These are phyloP conservation scores for Blastobotrys parvus DNA, from an alignment of 805 yeast species.

Conservation along the genomic window DNA sequence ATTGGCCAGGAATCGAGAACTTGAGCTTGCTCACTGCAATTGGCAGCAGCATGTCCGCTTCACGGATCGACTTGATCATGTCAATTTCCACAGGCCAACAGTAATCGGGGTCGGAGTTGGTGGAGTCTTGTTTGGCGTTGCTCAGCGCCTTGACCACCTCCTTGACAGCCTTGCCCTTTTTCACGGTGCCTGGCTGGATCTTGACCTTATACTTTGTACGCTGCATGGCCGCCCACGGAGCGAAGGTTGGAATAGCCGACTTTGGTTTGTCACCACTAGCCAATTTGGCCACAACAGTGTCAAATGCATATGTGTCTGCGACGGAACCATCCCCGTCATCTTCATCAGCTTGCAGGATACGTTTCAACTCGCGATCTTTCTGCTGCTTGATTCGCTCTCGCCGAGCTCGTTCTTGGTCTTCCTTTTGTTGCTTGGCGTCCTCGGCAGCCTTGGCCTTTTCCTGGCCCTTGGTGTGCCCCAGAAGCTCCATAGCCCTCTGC, in stretches of 20 bases:
- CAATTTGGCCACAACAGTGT: slow-evolving; percentile 27
- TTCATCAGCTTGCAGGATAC: slow-evolving; percentile 29
- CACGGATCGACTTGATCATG: slow-evolving; percentile 45
- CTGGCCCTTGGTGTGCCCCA: slow-evolving; percentile 70
- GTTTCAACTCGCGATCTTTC: slow-evolving; percentile 37
- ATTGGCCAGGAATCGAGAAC: slow-evolving; percentile 27
- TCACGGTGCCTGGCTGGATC: slow-evolving; percentile 67
- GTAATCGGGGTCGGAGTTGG: slow-evolving; percentile 39
- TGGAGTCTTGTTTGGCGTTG: slow-evolving; percentile 26
- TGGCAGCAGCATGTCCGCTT: slow-evolving; percentile 56
- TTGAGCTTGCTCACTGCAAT: slow-evolving; percentile 69
- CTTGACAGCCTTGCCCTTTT: slow-evolving; percentile 78
- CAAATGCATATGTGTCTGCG: slow-evolving; percentile 37
- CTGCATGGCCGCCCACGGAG: slow-evolving; percentile 79
- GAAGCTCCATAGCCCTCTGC: slow-evolving; percentile 59
- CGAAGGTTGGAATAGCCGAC: slow-evolving; percentile 78
- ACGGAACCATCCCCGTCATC: slow-evolving; percentile 26
- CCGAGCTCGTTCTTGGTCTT: slow-evolving; percentile 27
- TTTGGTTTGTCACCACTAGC: slow-evolving; percentile 41
- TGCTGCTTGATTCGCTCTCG: slow-evolving; percentile 32
- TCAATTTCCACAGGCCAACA: slow-evolving; percentile 71
- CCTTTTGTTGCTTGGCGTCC: slow-evolving; percentile 29
- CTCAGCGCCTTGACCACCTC: slow-evolving; percentile 58
- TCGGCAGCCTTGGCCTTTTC: slow-evolving; percentile 31
- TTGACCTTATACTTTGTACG: slow-evolving; percentile 77